phyloP scores from a whole-genome alignment of 345 rosid species.

The Arabidopsis suecica region DNA sequence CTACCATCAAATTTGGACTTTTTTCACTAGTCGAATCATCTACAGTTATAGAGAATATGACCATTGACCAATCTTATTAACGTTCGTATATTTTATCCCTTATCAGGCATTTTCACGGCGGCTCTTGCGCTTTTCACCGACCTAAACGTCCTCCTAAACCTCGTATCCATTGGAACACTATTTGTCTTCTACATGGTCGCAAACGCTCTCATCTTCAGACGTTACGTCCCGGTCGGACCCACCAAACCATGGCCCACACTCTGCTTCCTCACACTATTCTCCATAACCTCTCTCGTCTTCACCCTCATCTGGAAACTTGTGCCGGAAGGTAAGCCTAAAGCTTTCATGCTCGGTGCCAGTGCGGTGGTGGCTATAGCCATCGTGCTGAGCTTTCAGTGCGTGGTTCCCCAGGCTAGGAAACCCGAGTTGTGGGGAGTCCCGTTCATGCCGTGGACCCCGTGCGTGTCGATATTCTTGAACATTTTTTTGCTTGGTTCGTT shows the following conservation, averaged over 20 bases:
- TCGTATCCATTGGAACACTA: constrained; percentile 89
- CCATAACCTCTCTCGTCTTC: constrained; percentile 65
- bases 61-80: constrained; percentile 1
- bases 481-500: constrained; percentile 80
- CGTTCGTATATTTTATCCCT: neutral
- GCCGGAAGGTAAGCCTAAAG: constrained; percentile 58
- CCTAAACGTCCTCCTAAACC: constrained; percentile 71
- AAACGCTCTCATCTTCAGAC: constrained; percentile 78
- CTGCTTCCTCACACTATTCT: constrained; percentile 66
- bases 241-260: constrained; percentile 78
- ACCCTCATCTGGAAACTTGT: constrained; percentile 71
- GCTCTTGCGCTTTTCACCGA: constrained; percentile 80
- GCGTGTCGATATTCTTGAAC: constrained; percentile 78
- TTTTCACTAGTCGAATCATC: constrained; percentile 13
- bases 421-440: constrained; percentile 96
- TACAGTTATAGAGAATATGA: neutral
- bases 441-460: constrained; percentile 91
- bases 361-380: constrained; percentile 52
- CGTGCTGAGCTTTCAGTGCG: constrained; percentile 54
- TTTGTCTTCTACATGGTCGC: constrained; percentile 98
- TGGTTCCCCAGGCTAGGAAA: constrained; percentile 66
- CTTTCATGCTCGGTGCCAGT: constrained; percentile 58
- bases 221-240: constrained; percentile 71
- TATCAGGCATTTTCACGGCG: constrained; percentile 85
- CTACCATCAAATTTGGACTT: constrained; percentile 7